Conservation (phyloP, 163 green algal genomes). For the Scenedesmus sp. region DNA sequence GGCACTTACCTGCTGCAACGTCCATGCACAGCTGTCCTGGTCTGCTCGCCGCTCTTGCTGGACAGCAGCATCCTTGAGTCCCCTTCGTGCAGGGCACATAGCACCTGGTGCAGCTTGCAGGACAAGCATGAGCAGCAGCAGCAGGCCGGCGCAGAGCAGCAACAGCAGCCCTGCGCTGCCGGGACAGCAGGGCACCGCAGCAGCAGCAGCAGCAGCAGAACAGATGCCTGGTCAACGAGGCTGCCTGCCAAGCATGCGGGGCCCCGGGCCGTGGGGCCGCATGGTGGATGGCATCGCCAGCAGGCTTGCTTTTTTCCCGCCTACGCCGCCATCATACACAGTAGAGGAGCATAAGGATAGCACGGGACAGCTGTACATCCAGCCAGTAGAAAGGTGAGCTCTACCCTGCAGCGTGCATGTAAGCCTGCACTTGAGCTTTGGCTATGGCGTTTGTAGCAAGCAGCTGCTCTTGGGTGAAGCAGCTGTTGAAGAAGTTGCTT, state of each 20-base stretch:
- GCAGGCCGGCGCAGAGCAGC: neutral
- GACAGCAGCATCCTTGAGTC: neutral
- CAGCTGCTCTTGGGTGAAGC: no score
- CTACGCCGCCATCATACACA: constrained; percentile 76
- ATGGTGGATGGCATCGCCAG: constrained; percentile 73
- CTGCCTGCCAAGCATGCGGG: neutral
- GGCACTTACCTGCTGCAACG: neutral
- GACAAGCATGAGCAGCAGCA: neutral
- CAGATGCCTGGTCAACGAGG: neutral
- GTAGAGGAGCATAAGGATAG: constrained; percentile 71
- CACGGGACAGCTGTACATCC: constrained; percentile 73
- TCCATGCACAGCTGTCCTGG: neutral
- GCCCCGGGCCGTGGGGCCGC: constrained; percentile 59
- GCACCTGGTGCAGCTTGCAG: neutral
- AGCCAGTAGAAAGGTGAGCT: constrained; percentile 52
- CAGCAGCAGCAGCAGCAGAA: neutral
- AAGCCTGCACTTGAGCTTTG: neutral
- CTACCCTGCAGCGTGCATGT: neutral
- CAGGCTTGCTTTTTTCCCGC: constrained; percentile 85
- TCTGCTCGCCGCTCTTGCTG: neutral
- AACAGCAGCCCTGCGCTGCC: neutral
- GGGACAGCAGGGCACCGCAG: constrained; percentile 1
- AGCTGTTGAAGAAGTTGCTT: neutral
- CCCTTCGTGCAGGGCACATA: neutral
- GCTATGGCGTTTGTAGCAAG: no score